phyloP scores from a whole-genome alignment of 1,284 basidiomycete species.

The Rhodotorula sp. region DNA sequence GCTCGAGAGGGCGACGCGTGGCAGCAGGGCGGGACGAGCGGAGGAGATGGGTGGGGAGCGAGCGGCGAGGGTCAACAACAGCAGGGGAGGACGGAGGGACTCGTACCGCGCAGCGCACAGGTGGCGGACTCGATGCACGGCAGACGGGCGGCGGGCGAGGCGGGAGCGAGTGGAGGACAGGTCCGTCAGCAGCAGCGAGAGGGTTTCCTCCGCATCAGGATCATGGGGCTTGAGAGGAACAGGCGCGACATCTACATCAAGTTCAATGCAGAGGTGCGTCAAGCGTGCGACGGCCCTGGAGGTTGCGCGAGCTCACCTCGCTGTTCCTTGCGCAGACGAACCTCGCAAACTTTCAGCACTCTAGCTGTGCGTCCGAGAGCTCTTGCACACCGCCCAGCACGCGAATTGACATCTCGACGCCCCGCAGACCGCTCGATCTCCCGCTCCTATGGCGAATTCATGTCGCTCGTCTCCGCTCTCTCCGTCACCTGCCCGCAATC shows the following conservation, averaged over 20 bases:
- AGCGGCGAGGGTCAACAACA: neutral
- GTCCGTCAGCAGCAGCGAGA: conserved; percentile 49
- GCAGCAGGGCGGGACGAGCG: neutral
- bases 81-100: neutral
- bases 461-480: conserved; percentile 35
- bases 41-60: conserved; percentile 1
- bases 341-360: conserved; percentile 79
- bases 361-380: conserved; percentile 33
- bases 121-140: neutral
- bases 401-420: neutral
- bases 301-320: neutral
- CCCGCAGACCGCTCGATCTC: conserved; percentile 34
- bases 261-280: conserved; percentile 81
- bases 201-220: conserved; percentile 79
- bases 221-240: conserved; percentile 86
- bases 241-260: conserved; percentile 85
- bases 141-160: neutral
- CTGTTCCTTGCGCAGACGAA: conserved; percentile 67
- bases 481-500: conserved; percentile 49
- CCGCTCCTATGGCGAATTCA: conserved; percentile 42
- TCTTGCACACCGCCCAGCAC: too few relatives aligned
- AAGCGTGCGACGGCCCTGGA: neutral
- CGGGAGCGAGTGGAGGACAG: neutral
- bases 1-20: neutral
- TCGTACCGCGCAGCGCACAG: neutral